A percentile compares a stretch with the other conserved stretches of the same genome.
Evolutionary conservation across 2,329 filamentous ascomycete genomes (phyloP).

Genomic region (Penicillium decumbens): DNA sequence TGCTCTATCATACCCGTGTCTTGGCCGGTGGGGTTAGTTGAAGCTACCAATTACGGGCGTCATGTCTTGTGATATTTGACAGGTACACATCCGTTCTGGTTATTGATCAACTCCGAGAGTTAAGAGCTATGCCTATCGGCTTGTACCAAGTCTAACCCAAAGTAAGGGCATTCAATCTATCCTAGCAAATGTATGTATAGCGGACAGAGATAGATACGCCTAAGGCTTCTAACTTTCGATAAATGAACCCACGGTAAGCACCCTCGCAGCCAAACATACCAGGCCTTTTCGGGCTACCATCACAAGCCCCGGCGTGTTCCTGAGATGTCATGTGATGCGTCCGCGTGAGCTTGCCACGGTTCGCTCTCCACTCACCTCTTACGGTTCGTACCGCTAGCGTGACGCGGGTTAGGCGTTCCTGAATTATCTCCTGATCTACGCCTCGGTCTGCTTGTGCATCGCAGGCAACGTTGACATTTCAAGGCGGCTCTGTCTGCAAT

Average conservation of each 20-base stretch:
- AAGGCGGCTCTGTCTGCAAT: slow-evolving; percentile 7
- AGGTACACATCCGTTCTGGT: background rate
- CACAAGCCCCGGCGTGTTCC: slow-evolving; percentile 17
- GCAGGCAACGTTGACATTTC: background rate
- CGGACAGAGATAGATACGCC: background rate
- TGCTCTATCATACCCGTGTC: background rate
- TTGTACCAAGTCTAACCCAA: background rate
- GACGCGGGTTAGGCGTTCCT: slow-evolving; percentile 6
- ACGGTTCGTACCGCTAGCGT: background rate
- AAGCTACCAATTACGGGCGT: background rate
- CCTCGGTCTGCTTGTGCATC: background rate
- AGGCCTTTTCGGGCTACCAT: slow-evolving; percentile 1
- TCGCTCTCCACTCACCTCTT: background rate
- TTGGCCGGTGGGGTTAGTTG: background rate
- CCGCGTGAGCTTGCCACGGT: slow-evolving; percentile 19
- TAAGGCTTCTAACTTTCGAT: background rate
- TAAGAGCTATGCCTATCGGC: background rate
- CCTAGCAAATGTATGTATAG: background rate
- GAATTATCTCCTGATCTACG: slow-evolving; percentile 13
- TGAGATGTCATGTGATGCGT: slow-evolving; percentile 14
- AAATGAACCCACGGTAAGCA: slow-evolving; percentile 3
- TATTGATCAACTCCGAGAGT: background rate
- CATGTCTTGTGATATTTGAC: background rate
- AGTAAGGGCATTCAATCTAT: background rate
- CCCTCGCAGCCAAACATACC: slow-evolving; percentile 6